Conservation (phyloP, 768 basidiomycete genomes). For the Hortiboletus flavorubellus region DNA sequence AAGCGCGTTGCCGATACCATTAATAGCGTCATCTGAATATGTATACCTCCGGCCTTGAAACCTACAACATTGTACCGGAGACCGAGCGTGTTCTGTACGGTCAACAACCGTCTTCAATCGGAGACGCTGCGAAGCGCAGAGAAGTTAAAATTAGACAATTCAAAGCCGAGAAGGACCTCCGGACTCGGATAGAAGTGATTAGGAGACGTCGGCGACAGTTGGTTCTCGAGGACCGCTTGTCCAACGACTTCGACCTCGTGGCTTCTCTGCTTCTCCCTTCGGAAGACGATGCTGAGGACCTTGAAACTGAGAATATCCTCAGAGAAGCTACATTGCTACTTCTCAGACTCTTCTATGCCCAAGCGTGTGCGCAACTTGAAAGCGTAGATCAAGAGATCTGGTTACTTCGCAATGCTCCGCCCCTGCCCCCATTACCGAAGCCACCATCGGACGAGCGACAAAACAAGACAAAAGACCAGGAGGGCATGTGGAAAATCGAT, state of each 20-base stretch:
- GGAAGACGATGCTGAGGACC: constrained; percentile 44
- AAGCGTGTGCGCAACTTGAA: constrained; percentile 64
- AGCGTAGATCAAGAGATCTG: constrained; percentile 70
- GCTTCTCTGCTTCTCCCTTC: constrained; percentile 52
- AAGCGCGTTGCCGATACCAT: constrained; percentile 1
- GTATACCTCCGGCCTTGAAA: constrained; percentile 52
- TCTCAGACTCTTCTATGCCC: constrained; percentile 67
- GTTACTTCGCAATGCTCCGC: constrained; percentile 53
- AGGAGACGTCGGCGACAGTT: constrained; percentile 51
- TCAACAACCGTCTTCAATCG: constrained; percentile 44
- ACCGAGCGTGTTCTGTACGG: constrained; percentile 56
- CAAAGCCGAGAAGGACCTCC: constrained; percentile 80
- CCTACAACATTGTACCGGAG: constrained; percentile 63
- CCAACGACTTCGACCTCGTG: constrained; percentile 62
- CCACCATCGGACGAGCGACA: constrained; percentile 36
- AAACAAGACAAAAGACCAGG: constrained; percentile 41
- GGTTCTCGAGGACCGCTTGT: constrained; percentile 29
- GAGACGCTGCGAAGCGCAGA: constrained; percentile 67
- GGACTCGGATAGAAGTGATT: constrained; percentile 58
- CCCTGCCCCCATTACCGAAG: constrained; percentile 35
- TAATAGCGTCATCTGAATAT: constrained; percentile 45
- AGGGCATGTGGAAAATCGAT: constrained; percentile 75
- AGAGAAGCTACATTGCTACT: constrained; percentile 69
- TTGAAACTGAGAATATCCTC: constrained; percentile 59
- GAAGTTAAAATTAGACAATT: constrained; percentile 92